Percentiles rank a stretch among this genome's conserved stretches.
Evolutionary conservation across 1,284 basidiomycete species (phyloP).

Genomic region (Cutaneotrichosporon arboriforme): DNA sequence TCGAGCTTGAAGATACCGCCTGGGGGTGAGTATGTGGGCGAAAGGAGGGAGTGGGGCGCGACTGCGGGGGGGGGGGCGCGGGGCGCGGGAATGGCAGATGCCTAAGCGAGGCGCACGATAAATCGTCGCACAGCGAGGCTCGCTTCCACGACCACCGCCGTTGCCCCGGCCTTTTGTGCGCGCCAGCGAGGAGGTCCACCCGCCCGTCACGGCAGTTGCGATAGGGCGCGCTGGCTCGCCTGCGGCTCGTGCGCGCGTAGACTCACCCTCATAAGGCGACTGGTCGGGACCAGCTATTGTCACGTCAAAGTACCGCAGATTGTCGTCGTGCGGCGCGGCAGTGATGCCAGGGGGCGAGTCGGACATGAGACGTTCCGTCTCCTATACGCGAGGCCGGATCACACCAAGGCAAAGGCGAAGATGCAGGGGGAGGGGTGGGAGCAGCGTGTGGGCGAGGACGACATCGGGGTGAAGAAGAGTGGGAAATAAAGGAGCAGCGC

Average conservation of each 20-base stretch:
- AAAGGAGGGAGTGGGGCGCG: too few relatives aligned
- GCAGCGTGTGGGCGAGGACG: background rate
- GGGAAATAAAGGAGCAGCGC: too few relatives aligned
- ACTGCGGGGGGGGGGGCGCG: too few relatives aligned
- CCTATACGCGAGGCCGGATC: conserved; percentile 53
- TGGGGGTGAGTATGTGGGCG: conserved; percentile 48
- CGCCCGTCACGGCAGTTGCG: too few relatives aligned
- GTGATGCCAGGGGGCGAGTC: conserved; percentile 96
- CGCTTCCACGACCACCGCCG: too few relatives aligned
- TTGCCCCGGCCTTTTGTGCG: too few relatives aligned
- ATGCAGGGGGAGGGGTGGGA: background rate
- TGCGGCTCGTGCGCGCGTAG: too few relatives aligned
- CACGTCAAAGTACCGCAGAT: conserved; percentile 97
- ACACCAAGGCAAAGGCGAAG: background rate
- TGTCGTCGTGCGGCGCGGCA: conserved; percentile 91
- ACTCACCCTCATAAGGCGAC: conserved; percentile 87
- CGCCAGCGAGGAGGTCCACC: too few relatives aligned
- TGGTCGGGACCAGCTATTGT: conserved; percentile 89
- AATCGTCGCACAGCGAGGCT: too few relatives aligned
- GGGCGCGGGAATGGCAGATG: too few relatives aligned
- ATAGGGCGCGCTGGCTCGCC: too few relatives aligned
- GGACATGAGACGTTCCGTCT: conserved; percentile 90
- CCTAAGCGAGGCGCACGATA: too few relatives aligned
- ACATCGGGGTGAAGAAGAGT: background rate
- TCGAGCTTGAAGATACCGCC: conserved; percentile 92